Evolutionary conservation across 345 rosid species (phyloP).

Genomic region (Gossypium raimondii): DNA sequence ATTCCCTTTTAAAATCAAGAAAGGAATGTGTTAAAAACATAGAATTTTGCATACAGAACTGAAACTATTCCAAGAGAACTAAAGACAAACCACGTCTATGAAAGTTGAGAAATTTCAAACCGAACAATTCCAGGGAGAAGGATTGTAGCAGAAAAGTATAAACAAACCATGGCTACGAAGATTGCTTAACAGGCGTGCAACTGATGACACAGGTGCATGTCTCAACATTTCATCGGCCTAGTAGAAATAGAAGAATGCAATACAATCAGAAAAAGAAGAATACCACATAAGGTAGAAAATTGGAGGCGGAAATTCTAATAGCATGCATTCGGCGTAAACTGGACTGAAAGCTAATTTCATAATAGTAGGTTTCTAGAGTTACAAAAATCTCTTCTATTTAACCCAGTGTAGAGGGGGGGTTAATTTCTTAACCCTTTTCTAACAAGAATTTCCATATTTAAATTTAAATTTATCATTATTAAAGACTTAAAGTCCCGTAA

Average conservation of each 20-base stretch:
- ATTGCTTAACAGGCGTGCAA: conserved; percentile 59
- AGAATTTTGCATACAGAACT: background rate
- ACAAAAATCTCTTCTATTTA: background rate
- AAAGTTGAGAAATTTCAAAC: background rate
- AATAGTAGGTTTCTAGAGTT: background rate
- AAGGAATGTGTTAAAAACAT: background rate
- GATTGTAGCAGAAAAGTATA: conserved; percentile 10
- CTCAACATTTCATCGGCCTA: conserved; percentile 76
- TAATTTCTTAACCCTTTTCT: background rate
- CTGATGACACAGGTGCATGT: conserved; percentile 52
- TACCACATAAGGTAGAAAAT: background rate
- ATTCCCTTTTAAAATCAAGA: background rate
- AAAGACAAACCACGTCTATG: background rate
- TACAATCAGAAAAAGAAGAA: background rate
- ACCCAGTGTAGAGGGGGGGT: background rate
- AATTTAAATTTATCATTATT: too few relatives aligned
- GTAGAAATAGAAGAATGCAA: conserved; percentile 9
- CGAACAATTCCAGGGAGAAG: background rate
- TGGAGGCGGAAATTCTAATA: background rate
- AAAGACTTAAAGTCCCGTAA: background rate
- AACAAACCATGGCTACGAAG: conserved; percentile 72
- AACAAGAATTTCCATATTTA: background rate
- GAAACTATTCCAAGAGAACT: background rate
- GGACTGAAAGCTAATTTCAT: background rate
- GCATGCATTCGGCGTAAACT: background rate